These are phyloP conservation scores for Rhodotorula graminis DNA, from an alignment of 768 basidiomycete species.

Conservation along the genomic window DNA sequence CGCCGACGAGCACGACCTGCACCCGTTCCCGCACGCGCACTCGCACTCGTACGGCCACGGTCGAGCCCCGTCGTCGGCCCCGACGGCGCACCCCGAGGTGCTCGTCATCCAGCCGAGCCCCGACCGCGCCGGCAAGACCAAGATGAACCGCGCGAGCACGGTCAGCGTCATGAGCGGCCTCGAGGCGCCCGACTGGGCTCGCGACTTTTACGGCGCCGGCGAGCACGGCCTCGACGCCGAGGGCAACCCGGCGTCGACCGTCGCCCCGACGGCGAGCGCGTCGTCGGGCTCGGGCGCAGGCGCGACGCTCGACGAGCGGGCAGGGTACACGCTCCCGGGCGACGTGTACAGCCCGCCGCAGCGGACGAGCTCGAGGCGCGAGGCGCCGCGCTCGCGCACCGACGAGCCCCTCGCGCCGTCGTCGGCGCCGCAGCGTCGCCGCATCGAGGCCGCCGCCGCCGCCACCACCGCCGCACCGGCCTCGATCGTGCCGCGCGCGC, in stretches of 20 bases:
- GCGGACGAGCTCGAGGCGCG: background rate
- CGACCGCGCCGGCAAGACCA: slow-evolving; percentile 45
- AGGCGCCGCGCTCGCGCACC: background rate
- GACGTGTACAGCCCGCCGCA: background rate
- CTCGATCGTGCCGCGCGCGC: background rate
- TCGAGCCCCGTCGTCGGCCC: no score
- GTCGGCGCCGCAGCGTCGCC: slow-evolving; percentile 45
- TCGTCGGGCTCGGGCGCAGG: no score
- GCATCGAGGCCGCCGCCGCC: background rate
- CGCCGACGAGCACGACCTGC: no score
- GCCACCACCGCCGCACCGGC: background rate
- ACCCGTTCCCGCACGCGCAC: no score
- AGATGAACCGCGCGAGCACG: slow-evolving; percentile 85
- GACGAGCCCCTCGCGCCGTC: background rate
- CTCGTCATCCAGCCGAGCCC: slow-evolving; percentile 26
- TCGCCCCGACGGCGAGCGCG: no score
- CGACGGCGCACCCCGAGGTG: slow-evolving; percentile 46
- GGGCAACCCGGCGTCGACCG: no score
- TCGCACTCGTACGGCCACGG: no score
- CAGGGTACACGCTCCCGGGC: background rate
- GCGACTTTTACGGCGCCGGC: slow-evolving; percentile 29
- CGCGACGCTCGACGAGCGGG: background rate
- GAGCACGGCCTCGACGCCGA: background rate
- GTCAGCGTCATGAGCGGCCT: slow-evolving; percentile 90
- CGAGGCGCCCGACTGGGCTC: slow-evolving; percentile 50